Percentiles rank a stretch among this genome's conserved stretches.
Evolutionary conservation across 2,329 filamentous ascomycete species (phyloP).

Genomic region (Meredithiella fracta): DNA sequence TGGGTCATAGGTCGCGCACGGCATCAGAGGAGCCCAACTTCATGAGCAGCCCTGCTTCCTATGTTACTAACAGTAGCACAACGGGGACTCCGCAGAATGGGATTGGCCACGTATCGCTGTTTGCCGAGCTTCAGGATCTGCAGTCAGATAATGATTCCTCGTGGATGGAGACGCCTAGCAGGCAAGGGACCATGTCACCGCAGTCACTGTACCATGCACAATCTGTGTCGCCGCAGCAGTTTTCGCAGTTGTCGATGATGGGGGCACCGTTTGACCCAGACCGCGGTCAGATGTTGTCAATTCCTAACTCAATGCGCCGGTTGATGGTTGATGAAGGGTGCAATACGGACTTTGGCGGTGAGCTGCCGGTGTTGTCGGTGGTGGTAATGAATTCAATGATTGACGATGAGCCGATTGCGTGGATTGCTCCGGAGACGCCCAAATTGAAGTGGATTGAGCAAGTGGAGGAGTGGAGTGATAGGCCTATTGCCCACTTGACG

Average conservation of each 20-base stretch:
- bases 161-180: conserved; percentile 38
- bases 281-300: conserved; percentile 1
- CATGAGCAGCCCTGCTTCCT: conserved; percentile 43
- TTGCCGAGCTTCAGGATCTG: conserved; percentile 75
- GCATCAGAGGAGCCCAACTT: conserved; percentile 41
- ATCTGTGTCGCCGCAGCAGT: conserved; percentile 29
- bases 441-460: not conserved
- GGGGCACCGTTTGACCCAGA: conserved; percentile 22
- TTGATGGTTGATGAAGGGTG: conserved; percentile 42
- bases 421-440: not conserved
- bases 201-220: conserved; percentile 28
- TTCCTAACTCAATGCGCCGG: conserved; percentile 12
- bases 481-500: conserved; percentile 1
- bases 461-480: conserved; percentile 5
- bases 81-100: conserved; percentile 32
- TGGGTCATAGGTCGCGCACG: conserved; percentile 42
- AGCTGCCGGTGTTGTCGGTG: conserved; percentile 15
- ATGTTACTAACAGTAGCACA: conserved; percentile 30
- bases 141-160: conserved; percentile 61
- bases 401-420: conserved; percentile 8
- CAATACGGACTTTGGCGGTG: conserved; percentile 38
- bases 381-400: conserved; percentile 5
- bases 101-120: conserved; percentile 57
- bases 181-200: conserved; percentile 33
- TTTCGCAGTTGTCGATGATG: conserved; percentile 28